Base-by-base conservation (phyloP, 2,329 filamentous ascomycete genomes). In the Penicillium sp. region DNA sequence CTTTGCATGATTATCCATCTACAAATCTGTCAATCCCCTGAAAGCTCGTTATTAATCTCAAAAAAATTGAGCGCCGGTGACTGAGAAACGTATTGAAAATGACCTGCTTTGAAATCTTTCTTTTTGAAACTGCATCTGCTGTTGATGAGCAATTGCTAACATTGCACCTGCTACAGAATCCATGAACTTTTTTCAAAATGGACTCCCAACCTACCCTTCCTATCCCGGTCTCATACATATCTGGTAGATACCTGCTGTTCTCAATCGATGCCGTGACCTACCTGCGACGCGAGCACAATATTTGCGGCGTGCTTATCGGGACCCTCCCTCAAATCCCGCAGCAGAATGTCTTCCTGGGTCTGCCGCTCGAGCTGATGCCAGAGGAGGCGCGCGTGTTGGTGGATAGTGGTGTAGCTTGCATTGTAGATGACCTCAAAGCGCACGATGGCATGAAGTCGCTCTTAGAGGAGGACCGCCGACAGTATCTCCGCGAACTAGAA, bases 281-380 rank as follows among this genome's bases (percentile, higher is more conserved):
- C 66, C 76, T 95, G 52, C 86, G 93, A 56, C 82, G 87, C 52
- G 76, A 82, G 59, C 80, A 95, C 72, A 84, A 88, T 66, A 89
- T 95, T 60, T 90, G 86, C 62, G 89, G 89, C 53, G 85, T 93
- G 26, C 77, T 95, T 45, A 84, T 87, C 49, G 93, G 93, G 47
- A 90, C 87, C 6, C 82, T 95, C 24, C 91, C 93, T 1, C 90
- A 97, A 69, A 85, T 89, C 47, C 89, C 90, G 5, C 91, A 94
- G 59, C 93, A 98, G 70, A 97, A 95, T 71, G 80, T 95, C 47
- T 97, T 97, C 65, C 79, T 91, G 48, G 88, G 90, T 37, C 73
- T 97, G 40, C 93, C 93, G 2, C 73, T 97, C 22, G 86, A 96
- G 73, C 76, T 98, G 36, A 87, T 93, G 74, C 85, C 88, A 1